Percentiles rank a stretch among this genome's conserved stretches.
phyloP scores from a whole-genome alignment of 208 protist genomes.

The Acanthamoeba sp. region DNA sequence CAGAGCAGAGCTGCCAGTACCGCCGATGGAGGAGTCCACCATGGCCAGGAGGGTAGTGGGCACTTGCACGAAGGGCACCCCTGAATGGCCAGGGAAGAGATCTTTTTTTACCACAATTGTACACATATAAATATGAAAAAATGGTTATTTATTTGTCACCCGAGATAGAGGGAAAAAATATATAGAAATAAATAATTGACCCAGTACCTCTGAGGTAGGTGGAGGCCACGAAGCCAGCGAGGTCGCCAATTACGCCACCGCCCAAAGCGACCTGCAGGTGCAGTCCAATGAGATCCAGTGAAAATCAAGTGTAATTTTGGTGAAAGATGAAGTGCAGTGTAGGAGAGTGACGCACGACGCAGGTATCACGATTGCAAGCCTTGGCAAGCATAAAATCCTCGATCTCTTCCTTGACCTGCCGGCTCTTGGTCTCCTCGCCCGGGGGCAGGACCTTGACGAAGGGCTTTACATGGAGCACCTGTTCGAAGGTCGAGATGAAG shows the following conservation, averaged over 20 bases:
- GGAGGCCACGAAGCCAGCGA: conserved; percentile 90
- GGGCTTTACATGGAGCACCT: conserved; percentile 70
- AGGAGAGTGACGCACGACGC: conserved; percentile 75
- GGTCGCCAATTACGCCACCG: conserved; percentile 91
- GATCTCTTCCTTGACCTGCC: conserved; percentile 84
- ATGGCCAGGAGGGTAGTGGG: conserved; percentile 92
- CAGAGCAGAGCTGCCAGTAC: conserved; percentile 65
- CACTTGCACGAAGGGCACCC: conserved; percentile 86
- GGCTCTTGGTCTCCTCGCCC: conserved; percentile 84
- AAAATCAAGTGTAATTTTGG: background rate
- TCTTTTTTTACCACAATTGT: conserved; percentile 5
- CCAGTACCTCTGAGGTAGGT: conserved; percentile 90
- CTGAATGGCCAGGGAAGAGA: background rate
- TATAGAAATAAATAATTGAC: background rate
- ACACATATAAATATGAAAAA: background rate
- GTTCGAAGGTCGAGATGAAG: conserved; percentile 71
- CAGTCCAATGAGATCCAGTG: background rate
- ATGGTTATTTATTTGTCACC: background rate
- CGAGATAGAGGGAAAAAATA: background rate
- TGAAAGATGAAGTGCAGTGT: background rate
- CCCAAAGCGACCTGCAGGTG: conserved; percentile 86
- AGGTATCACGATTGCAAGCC: conserved; percentile 83
- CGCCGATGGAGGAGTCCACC: conserved; percentile 91
- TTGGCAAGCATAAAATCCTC: conserved; percentile 86
- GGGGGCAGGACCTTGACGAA: conserved; percentile 78